A percentile compares a stretch with the other conserved stretches of the same genome.
phyloP scores from a whole-genome alignment of 768 basidiomycete species.

The Pilatotrama ljubarskyi region DNA sequence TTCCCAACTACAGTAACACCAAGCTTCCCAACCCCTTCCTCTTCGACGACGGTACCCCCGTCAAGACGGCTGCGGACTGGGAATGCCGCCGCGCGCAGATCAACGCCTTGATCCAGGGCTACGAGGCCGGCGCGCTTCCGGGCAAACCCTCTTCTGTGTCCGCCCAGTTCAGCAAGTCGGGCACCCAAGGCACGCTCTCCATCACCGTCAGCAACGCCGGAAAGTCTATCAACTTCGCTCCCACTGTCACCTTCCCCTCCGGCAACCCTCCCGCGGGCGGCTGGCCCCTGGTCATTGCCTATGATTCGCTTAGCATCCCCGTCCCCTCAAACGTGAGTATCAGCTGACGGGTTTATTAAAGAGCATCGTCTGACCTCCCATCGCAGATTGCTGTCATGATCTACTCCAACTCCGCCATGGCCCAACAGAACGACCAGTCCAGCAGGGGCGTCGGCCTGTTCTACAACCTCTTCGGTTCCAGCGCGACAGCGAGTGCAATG shows the following conservation, averaged over 20 bases:
- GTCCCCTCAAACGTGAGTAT: conserved; percentile 30
- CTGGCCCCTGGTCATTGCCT: conserved; percentile 54
- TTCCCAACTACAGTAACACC: conserved; percentile 37
- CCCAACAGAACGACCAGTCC: conserved; percentile 42
- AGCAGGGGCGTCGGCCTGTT: conserved; percentile 59
- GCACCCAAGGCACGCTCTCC: conserved; percentile 39
- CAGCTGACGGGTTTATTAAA: background rate
- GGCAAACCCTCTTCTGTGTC: conserved; percentile 47
- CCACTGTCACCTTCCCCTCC: conserved; percentile 46
- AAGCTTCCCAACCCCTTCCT: conserved; percentile 57
- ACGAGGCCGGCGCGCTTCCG: conserved; percentile 54
- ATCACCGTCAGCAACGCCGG: conserved; percentile 49
- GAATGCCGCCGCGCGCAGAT: conserved; percentile 53
- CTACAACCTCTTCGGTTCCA: conserved; percentile 53
- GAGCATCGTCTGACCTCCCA: background rate
- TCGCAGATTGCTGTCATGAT: conserved; percentile 43
- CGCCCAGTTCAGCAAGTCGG: conserved; percentile 41
- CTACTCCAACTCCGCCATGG: conserved; percentile 57
- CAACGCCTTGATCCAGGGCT: conserved; percentile 47
- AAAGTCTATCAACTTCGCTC: conserved; percentile 50
- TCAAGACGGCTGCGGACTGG: conserved; percentile 48
- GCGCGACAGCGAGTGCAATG: conserved; percentile 51
- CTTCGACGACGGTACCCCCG: conserved; percentile 45
- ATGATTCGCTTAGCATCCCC: conserved; percentile 44
- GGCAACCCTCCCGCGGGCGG: conserved; percentile 39